phyloP scores from a whole-genome alignment of 1,284 basidiomycete genomes.

The Fomitiporia mediterranea region DNA sequence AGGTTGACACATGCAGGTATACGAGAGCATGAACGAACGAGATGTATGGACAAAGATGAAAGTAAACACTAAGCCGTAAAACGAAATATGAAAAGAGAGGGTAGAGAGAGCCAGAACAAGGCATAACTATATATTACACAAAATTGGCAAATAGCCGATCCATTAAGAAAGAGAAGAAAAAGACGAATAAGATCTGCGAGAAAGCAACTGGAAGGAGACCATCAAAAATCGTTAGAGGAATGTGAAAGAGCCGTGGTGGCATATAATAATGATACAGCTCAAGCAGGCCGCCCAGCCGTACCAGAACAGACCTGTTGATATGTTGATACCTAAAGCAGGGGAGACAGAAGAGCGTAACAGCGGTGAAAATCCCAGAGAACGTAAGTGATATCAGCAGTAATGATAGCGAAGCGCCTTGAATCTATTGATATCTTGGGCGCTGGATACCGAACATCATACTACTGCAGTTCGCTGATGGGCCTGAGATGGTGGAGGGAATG shows the following conservation, averaged over 20 bases:
- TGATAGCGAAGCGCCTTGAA: not conserved
- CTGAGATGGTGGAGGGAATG: slow-evolving; percentile 21
- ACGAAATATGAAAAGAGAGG: not conserved
- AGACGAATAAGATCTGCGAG: not conserved
- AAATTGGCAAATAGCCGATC: not conserved
- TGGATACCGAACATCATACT: slow-evolving; percentile 6
- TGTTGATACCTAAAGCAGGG: too few species aligned
- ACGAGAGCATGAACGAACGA: slow-evolving; percentile 5
- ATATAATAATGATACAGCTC: slow-evolving; percentile 18
- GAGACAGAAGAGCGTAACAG: too few species aligned
- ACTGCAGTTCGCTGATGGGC: slow-evolving; percentile 15
- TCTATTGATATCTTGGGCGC: not conserved
- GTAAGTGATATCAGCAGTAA: too few species aligned
- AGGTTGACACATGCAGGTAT: slow-evolving; percentile 18
- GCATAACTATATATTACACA: not conserved
- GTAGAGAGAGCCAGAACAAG: not conserved
- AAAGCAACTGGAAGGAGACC: not conserved
- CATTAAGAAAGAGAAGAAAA: not conserved
- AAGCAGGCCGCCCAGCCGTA: slow-evolving; percentile 2
- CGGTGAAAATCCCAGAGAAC: too few species aligned
- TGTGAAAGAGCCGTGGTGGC: not conserved
- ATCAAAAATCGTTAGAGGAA: not conserved
- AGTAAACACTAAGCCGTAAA: not conserved
- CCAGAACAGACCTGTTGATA: not conserved
- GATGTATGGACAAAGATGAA: too few species aligned